Base-by-base conservation (phyloP, 148 eudicot genomes). In the Silene latifolia region DNA sequence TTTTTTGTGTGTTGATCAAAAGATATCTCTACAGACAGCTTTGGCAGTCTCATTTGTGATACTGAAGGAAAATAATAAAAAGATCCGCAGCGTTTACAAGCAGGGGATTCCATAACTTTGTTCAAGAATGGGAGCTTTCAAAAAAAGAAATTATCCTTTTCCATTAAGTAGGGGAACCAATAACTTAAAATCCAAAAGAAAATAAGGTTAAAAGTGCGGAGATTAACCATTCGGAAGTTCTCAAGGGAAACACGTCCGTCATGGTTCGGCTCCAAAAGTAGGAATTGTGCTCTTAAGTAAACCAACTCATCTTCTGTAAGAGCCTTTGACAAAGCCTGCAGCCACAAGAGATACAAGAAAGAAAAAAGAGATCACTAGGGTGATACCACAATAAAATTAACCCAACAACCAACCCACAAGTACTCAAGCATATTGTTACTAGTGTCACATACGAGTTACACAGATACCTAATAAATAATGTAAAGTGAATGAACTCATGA, bases 311-410 rank as follows among this genome's bases (percentile, higher is more conserved):
- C 93, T 75, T 87, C 87, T 60, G 89, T 89, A 73, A 89, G 81
- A 77, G 90, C 90, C 81, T 85, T 89, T 62, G 93, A 85, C 76
- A 89, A 84, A 67, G 93, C 87, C 93, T 89, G 83, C 69, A 74
- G 23, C 29, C 27, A 66, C n/a, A 53, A 35, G 8, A 72, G 54
- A 83, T 35, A 70, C 21, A 59, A 68, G 47, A 35, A 65, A 35
- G 47, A 10, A 47, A 47, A 39, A 15, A 8, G 18, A 66, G 54
- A 68, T 51, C 24, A 24, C 46, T 19, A 4, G 11, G 64, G 23
- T 32, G 46, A 68, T 57, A 65, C 8, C 67, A 72, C 58, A 44
- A 27, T 27, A 65, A 4, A 44, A 60, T n/a, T 47, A 47, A 47
- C 12, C 53, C 53, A 12, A 47, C 14, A 13, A 47, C 53, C 53